Evolutionary conservation across 2,329 filamentous ascomycete genomes (phyloP).

Genomic region (Alternaria ethzedia): DNA sequence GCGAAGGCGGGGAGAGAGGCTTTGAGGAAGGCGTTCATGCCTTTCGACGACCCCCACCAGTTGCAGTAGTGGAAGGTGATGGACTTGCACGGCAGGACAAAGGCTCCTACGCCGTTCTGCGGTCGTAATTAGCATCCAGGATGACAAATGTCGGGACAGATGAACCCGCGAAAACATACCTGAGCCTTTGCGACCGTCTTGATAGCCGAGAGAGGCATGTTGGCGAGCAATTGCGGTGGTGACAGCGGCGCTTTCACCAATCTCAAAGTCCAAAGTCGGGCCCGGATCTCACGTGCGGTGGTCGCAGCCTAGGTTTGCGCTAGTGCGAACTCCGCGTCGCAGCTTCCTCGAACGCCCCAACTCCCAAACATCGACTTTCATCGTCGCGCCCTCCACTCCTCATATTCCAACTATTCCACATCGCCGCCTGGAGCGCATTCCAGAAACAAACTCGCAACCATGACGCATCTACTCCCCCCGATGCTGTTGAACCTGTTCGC

Average conservation of each 20-base stretch:
- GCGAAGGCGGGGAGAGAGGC: conserved; percentile 79
- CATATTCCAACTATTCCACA: conserved; percentile 37
- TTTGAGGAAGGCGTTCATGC: conserved; percentile 92
- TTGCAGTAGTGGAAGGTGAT: conserved; percentile 98
- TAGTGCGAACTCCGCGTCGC: conserved; percentile 29
- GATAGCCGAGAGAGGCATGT: conserved; percentile 58
- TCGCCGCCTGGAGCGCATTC: conserved; percentile 45
- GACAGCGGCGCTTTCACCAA: conserved; percentile 5
- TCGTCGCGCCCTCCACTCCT: conserved; percentile 26
- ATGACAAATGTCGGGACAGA: not conserved
- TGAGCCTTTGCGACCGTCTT: conserved; percentile 62
- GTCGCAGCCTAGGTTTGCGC: conserved; percentile 22
- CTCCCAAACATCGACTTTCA: conserved; percentile 15
- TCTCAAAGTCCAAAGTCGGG: conserved; percentile 24
- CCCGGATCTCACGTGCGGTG: conserved; percentile 34
- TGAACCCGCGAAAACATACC: conserved; percentile 49
- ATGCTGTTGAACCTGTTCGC: conserved; percentile 94
- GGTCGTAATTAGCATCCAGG: conserved; percentile 14
- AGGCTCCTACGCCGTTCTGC: conserved; percentile 95
- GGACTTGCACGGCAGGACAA: conserved; percentile 96
- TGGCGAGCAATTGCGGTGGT: conserved; percentile 27
- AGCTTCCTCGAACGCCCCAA: conserved; percentile 18
- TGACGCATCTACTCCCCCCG: conserved; percentile 96
- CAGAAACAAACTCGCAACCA: conserved; percentile 51
- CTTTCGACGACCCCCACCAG: conserved; percentile 88